Conservation (phyloP, 495 filamentous ascomycete species). For the Pyrenula aspistea region DNA sequence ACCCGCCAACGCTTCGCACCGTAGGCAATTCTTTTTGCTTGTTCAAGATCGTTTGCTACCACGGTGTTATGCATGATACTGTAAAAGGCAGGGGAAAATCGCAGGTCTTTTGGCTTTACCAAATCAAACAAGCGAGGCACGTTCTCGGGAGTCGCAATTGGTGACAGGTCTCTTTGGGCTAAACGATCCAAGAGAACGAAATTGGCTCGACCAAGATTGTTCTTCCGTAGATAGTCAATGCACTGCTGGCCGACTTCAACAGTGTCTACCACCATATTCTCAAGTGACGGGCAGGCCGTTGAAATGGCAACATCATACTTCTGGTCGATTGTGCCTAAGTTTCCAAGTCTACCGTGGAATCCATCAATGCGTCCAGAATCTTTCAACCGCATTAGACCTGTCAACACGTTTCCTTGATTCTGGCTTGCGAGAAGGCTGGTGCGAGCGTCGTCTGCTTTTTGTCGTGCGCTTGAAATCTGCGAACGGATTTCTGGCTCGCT, state of each 20-base stretch:
- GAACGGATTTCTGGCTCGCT: slow-evolving; percentile 71
- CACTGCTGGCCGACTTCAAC: slow-evolving; percentile 94
- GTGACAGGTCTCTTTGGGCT: slow-evolving; percentile 57
- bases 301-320: slow-evolving; percentile 95
- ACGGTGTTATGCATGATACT: slow-evolving; percentile 86
- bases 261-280: slow-evolving; percentile 92
- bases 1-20: slow-evolving; percentile 88
- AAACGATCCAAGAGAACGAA: slow-evolving; percentile 92
- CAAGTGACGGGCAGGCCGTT: slow-evolving; percentile 79
- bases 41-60: slow-evolving; percentile 81
- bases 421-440: slow-evolving; percentile 80
- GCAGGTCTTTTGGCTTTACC: slow-evolving; percentile 76
- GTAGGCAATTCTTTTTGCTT: slow-evolving; percentile 94
- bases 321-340: slow-evolving; percentile 88
- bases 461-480: slow-evolving; percentile 74
- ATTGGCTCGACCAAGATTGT: slow-evolving; percentile 92
- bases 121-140: slow-evolving; percentile 89
- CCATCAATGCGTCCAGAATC: slow-evolving; percentile 94
- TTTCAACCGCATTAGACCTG: slow-evolving; percentile 83
- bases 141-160: slow-evolving; percentile 79
- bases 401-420: slow-evolving; percentile 84
- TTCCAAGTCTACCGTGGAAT: slow-evolving; percentile 90
- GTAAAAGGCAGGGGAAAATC: slow-evolving; percentile 86
- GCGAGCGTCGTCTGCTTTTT: slow-evolving; percentile 90
- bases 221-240: slow-evolving; percentile 94